Evolutionary conservation across 2,329 filamentous ascomycete genomes (phyloP).

Genomic region (Hymenoscyphus scutula): DNA sequence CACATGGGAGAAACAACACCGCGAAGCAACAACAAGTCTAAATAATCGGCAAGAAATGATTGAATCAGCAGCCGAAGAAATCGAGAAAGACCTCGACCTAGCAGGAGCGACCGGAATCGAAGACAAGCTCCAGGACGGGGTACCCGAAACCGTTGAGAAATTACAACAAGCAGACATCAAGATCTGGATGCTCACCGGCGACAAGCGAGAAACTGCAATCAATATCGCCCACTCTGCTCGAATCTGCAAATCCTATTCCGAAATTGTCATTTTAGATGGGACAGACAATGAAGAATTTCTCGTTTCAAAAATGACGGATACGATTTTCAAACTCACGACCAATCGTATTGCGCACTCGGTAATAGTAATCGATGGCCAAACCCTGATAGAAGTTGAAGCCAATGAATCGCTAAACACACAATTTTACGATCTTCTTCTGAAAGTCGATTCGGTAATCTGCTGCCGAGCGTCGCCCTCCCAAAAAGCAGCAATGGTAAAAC

Average conservation of each 20-base stretch:
- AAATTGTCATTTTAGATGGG: slow-evolving; percentile 66
- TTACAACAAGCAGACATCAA: slow-evolving; percentile 42
- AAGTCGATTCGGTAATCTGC: slow-evolving; percentile 84
- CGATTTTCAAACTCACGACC: slow-evolving; percentile 62
- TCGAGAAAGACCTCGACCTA: slow-evolving; percentile 81
- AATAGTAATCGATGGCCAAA: slow-evolving; percentile 78
- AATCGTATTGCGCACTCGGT: slow-evolving; percentile 74
- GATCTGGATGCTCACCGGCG: slow-evolving; percentile 94
- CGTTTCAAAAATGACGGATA: slow-evolving; percentile 41
- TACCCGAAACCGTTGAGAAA: slow-evolving; percentile 39
- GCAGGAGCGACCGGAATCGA: slow-evolving; percentile 89
- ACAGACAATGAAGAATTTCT: slow-evolving; percentile 47
- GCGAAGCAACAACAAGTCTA: slow-evolving; percentile 79
- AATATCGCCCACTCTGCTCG: slow-evolving; percentile 87
- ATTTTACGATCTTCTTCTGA: slow-evolving; percentile 75
- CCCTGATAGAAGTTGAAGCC: slow-evolving; percentile 67
- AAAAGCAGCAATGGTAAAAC: slow-evolving; percentile 78
- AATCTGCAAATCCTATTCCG: slow-evolving; percentile 68
- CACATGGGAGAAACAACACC: slow-evolving; percentile 73
- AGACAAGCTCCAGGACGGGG: slow-evolving; percentile 85
- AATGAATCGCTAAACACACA: slow-evolving; percentile 53
- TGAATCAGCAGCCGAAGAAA: slow-evolving; percentile 74
- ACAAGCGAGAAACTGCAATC: slow-evolving; percentile 89
- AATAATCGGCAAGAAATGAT: slow-evolving; percentile 74
- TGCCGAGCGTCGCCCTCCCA: slow-evolving; percentile 88